Percentiles rank a stretch among this genome's conserved stretches.
phyloP scores from a whole-genome alignment of 148 eudicot species.

The Spergularia bocconei region DNA sequence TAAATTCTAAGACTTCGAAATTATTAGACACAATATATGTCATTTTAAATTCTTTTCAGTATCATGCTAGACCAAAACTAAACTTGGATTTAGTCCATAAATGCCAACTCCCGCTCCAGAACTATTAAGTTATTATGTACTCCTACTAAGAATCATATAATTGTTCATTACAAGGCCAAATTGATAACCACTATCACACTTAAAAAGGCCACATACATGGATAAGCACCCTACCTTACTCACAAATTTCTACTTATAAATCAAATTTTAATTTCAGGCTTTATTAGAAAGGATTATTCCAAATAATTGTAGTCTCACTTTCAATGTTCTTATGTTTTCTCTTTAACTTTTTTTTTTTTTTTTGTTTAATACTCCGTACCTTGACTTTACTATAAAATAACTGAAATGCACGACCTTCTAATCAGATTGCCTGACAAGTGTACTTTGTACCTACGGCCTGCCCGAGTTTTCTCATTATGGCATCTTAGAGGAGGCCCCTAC shows the following conservation, averaged over 20 bases:
- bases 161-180: conserved; percentile 17
- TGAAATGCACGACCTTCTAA: conserved; percentile 2
- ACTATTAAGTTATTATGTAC: neutral
- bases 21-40: too few relatives aligned
- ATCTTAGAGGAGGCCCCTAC: conserved; percentile 3
- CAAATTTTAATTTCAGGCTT: neutral
- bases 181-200: conserved; percentile 13
- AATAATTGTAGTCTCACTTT: conserved; percentile 15
- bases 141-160: neutral
- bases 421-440: conserved; percentile 18
- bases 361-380: neutral
- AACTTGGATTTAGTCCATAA: too few relatives aligned
- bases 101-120: neutral
- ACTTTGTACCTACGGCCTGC: conserved; percentile 4
- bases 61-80: too few relatives aligned
- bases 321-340: neutral
- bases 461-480: neutral
- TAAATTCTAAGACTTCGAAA: too few relatives aligned
- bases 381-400: neutral
- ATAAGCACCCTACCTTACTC: conserved; percentile 19
- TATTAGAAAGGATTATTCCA: neutral
- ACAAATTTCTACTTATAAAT: conserved; percentile 7
- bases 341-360: neutral
- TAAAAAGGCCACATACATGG: conserved; percentile 13
- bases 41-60: too few relatives aligned